phyloP scores from a whole-genome alignment of 306 rosid species.

The Lagenaria siceraria region DNA sequence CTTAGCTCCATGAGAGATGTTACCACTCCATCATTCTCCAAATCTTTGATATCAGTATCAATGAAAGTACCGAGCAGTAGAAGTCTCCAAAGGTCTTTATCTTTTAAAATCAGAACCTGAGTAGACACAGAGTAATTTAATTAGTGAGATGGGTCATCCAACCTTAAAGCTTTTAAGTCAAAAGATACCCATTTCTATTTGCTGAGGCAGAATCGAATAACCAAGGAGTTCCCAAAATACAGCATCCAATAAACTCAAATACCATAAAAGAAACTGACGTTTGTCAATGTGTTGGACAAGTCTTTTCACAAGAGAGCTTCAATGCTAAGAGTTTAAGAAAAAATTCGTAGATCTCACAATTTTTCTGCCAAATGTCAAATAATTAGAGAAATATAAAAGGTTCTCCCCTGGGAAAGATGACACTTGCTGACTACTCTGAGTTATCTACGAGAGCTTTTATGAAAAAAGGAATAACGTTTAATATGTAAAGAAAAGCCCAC shows the following conservation, averaged over 20 bases:
- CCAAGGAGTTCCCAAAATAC: neutral
- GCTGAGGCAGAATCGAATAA: neutral
- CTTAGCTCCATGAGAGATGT: neutral
- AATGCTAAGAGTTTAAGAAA: neutral
- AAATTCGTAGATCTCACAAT: neutral
- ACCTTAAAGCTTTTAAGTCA: neutral
- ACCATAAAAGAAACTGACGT: neutral
- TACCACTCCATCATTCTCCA: slow-evolving; percentile 4
- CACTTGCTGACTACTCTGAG: neutral
- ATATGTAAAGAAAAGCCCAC: neutral
- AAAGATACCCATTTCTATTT: neutral
- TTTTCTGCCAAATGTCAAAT: neutral
- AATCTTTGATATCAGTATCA: slow-evolving; percentile 3
- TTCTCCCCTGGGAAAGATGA: neutral
- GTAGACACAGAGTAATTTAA: neutral
- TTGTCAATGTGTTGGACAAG: neutral
- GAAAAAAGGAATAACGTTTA: neutral
- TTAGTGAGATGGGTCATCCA: neutral
- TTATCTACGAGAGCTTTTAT: neutral
- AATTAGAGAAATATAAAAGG: neutral
- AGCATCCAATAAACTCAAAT: neutral
- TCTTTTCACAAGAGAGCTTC: neutral
- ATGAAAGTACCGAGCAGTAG: neutral
- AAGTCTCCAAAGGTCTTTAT: neutral
- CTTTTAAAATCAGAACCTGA: neutral